Percentiles rank a stretch among this genome's conserved stretches.
Evolutionary conservation across 495 filamentous ascomycete genomes (phyloP).

Genomic region (Clohesyomyces aquaticus): DNA sequence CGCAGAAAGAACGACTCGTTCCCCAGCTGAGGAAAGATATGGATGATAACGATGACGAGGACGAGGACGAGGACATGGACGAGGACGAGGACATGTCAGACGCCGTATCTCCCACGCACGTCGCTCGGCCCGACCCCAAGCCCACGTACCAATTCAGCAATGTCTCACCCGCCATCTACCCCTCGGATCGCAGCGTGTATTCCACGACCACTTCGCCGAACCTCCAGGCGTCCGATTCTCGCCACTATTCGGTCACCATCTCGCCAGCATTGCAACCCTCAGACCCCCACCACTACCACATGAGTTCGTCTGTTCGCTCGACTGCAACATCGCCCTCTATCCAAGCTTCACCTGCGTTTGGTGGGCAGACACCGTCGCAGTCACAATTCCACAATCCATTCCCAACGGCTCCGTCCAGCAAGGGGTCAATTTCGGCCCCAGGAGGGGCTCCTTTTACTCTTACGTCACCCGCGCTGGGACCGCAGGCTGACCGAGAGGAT

Average conservation of each 20-base stretch:
- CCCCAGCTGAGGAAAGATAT: too few species aligned
- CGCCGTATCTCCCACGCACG: slow-evolving; percentile 29
- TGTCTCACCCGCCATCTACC: slow-evolving; percentile 31
- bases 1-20: neutral
- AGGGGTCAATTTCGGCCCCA: slow-evolving; percentile 24
- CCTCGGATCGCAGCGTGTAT: slow-evolving; percentile 32
- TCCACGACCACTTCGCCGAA: slow-evolving; percentile 35
- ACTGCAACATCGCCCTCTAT: slow-evolving; percentile 35
- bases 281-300: slow-evolving; percentile 35
- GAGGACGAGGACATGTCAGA: slow-evolving; percentile 47
- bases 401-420: slow-evolving; percentile 22
- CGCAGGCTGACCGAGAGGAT: slow-evolving; percentile 41
- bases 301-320: slow-evolving; percentile 37
- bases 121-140: slow-evolving; percentile 9
- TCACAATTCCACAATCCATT: slow-evolving; percentile 34
- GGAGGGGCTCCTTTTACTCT: slow-evolving; percentile 21
- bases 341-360: slow-evolving; percentile 38
- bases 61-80: slow-evolving; percentile 40
- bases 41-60: slow-evolving; percentile 16
- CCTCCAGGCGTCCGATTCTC: slow-evolving; percentile 17
- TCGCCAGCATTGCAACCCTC: slow-evolving; percentile 32
- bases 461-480: slow-evolving; percentile 30
- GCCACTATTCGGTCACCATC: slow-evolving; percentile 32
- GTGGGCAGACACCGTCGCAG: slow-evolving; percentile 31
- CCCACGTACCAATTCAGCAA: slow-evolving; percentile 33